A percentile compares a stretch with the other conserved stretches of the same genome.
These are phyloP conservation scores for Solanum tacnaense DNA, from an alignment of 257 asterid genomes.

Conservation along the genomic window DNA sequence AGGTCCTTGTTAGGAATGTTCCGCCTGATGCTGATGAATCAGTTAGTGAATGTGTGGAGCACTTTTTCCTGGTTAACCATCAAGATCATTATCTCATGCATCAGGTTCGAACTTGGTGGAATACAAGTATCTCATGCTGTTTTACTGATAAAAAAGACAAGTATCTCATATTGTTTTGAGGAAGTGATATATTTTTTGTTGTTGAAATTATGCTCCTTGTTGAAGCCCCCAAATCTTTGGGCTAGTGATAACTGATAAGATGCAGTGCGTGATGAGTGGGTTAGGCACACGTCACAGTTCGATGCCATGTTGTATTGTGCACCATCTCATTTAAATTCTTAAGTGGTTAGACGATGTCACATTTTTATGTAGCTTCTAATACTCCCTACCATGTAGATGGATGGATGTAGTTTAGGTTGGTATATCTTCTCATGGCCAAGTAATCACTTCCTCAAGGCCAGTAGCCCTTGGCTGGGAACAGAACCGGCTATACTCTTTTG, in stretches of 20 bases:
- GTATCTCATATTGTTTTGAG: not conserved
- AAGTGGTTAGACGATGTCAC: not conserved
- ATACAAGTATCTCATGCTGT: not conserved
- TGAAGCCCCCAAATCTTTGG: not conserved
- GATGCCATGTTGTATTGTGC: not conserved
- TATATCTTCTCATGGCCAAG: not conserved
- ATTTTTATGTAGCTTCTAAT: not conserved
- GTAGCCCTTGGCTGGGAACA: not conserved
- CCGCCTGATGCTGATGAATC: conserved; percentile 89
- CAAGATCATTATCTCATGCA: conserved; percentile 79
- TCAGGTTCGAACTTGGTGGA: conserved; percentile 45
- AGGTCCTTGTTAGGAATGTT: conserved; percentile 89
- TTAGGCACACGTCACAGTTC: not conserved
- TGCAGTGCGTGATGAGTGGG: not conserved
- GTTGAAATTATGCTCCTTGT: conserved; percentile 37
- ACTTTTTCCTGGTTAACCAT: conserved; percentile 96
- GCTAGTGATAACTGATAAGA: not conserved
- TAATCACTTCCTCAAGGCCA: not conserved
- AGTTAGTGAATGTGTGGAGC: conserved; percentile 73
- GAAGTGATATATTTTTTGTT: conserved; percentile 15
- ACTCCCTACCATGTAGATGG: not conserved
- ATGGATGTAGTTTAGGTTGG: not conserved
- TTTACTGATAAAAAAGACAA: not conserved
- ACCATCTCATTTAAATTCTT: not conserved
- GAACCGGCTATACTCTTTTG: not conserved